Evolutionary conservation across 345 rosid genomes (phyloP), one percentile per base, ranked within the genome.

Genomic region (Abelmoschus esculentus): DNA sequence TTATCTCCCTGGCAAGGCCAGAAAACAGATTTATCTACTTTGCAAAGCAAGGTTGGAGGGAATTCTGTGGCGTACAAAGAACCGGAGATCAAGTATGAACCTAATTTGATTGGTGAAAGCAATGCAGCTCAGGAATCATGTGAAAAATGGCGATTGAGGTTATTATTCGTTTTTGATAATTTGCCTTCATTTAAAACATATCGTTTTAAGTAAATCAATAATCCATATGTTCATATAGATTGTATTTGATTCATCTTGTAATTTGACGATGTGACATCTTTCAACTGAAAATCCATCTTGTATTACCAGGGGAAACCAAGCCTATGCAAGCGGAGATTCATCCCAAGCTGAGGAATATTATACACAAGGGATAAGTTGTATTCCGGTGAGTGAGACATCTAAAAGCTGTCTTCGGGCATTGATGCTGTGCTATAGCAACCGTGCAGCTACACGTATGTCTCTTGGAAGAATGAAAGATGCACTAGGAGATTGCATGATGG

Each of bases 91-190:
- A 79, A 84, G 50, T 80, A 77, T 59, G 83, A 72, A 74, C 59
- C 89, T 76, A 75, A 70, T 70, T 61, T 80, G 65, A 71, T 64
- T 75, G 60, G 83, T 58, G 77, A 79, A 71, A 69, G 83, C 34
- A 34, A 72, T 73, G 88, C 82, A 71, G 83, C 87, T 67, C 97
- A 92, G 73, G 99, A 92, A 84, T 85, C 88, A 70, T 92, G 99
- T 76, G 98, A 95, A 82, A 95, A 87, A 80, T 95, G 97, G 98
- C 91, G 99, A 57, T 73, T 90, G 76, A 95, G 98, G 99, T 90
- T 69, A 75, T 73, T 69, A 63, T 72, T 54, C 26, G 55, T 44
- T 40, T 36, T 70, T 70, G 34, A 67, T 55, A 59, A 11, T 17
- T 29, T 53, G 6, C 31, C 47, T 53, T 59, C 54, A 19, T 66